Conservation (phyloP, 805 yeast genomes). For the Helenozyma baotianmanensis region DNA sequence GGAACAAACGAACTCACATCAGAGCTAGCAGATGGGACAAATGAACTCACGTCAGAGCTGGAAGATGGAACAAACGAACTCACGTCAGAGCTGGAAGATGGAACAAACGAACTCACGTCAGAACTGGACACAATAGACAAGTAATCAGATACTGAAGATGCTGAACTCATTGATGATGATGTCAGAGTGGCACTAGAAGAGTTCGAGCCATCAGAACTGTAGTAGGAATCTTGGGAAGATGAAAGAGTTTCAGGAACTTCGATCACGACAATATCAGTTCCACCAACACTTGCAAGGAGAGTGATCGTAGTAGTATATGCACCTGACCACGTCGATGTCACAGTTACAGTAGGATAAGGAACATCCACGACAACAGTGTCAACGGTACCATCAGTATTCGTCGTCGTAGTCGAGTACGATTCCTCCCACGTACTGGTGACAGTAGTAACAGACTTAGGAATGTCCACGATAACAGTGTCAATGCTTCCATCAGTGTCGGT, state of each 20-base stretch:
- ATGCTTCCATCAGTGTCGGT: not conserved
- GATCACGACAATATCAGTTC: not conserved
- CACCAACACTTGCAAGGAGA: constrained; percentile 1
- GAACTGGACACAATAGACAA: too few species aligned
- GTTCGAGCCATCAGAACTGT: too few species aligned
- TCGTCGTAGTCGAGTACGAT: constrained; percentile 4
- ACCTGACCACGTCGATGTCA: constrained; percentile 10
- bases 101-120: too few species aligned
- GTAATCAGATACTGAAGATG: too few species aligned
- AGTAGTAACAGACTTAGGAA: constrained; percentile 9
- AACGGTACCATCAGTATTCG: constrained; percentile 8
- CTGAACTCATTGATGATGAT: too few species aligned
- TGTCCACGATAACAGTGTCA: constrained; percentile 8
- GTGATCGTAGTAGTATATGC: constrained; percentile 4
- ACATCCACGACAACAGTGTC: constrained; percentile 3
- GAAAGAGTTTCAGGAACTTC: not conserved
- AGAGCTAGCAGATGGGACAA: too few species aligned
- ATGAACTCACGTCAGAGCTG: too few species aligned
- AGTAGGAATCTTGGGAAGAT: too few species aligned
- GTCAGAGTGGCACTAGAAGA: too few species aligned
- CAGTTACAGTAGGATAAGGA: constrained; percentile 6
- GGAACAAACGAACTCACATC: too few species aligned
- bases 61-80: too few species aligned
- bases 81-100: too few species aligned
- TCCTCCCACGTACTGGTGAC: constrained; percentile 11